Base-by-base conservation (phyloP, 805 yeast species). In the Starmerella vitae region DNA sequence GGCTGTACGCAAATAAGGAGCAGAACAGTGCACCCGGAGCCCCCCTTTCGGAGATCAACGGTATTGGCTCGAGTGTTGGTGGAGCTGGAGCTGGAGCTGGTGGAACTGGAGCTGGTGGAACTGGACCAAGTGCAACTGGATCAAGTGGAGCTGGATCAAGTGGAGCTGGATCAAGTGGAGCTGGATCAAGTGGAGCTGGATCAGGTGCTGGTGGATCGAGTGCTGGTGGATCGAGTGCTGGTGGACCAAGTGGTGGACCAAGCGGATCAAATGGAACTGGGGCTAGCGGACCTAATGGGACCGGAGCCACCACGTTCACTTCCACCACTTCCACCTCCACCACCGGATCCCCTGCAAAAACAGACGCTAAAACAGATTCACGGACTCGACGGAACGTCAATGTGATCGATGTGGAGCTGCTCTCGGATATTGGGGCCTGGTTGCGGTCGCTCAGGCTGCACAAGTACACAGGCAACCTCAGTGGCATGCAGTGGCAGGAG, bases 371-470 rank as follows among this genome's bases (percentile, higher is more conserved):
- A n/a, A 6, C 14, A 14, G 26, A 22, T 7, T 12, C 37, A 17
- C 33, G 37, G 30, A n/a, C 36, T 21, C 34, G 38, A 18, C 45
- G 49, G 20, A 36, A 33, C 19, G 46, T 42, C 24, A 39, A 40
- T 34, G 45, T 38, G 28, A 39, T 50, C 20, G 62, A 58, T 42
- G 52, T 50, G 18, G 59, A 51, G 39, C 53, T 64, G 44, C 65
- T 91, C 51, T 38, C 47, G 43, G 88, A 91, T 56, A 74, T 91
- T 35, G 94, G 96, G 2, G 78, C 79, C 8, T 91, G 98, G 98
- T 67, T 91, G 58, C 78, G 93, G 58, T 69, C 85, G 10, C 65
- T 88, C 45, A 67, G 99, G 47, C 67, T 91, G 53, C 99, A 91
- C 66, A 91, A 91, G 61, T 91, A 91, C 63, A 86, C 97, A 1